phyloP scores from a whole-genome alignment of 2,329 filamentous ascomycete species.

The Helotiales sp. region DNA sequence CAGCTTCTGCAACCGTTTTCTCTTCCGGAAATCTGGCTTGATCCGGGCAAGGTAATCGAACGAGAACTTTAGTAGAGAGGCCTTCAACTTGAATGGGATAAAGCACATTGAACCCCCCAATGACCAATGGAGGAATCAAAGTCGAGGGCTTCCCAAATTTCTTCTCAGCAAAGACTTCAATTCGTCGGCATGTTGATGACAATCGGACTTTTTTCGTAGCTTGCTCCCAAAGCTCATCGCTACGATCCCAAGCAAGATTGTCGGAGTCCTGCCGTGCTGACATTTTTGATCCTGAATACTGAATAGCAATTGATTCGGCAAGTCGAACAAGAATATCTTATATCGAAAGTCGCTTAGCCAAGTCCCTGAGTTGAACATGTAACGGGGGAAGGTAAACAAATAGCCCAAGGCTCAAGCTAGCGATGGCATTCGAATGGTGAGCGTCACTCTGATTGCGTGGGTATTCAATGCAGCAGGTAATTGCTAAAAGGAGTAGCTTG shows the following conservation, averaged over 20 bases:
- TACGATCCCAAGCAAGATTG: neutral
- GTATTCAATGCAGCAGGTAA: too few relatives aligned
- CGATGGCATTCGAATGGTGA: too few relatives aligned
- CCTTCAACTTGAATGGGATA: neutral
- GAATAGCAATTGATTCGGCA: too few relatives aligned
- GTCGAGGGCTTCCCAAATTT: neutral
- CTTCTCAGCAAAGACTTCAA: neutral
- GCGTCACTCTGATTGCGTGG: too few relatives aligned
- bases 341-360: too few relatives aligned
- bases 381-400: too few relatives aligned
- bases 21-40: neutral
- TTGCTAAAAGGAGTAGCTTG: too few relatives aligned
- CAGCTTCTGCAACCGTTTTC: neutral
- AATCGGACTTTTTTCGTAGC: neutral
- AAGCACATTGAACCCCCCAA: neutral
- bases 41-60: neutral
- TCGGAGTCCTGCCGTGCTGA: neutral
- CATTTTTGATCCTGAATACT: neutral
- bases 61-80: neutral
- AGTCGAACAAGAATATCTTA: too few relatives aligned
- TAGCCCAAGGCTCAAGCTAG: too few relatives aligned
- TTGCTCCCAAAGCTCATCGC: neutral
- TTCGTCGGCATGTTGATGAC: neutral
- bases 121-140: neutral
- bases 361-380: too few relatives aligned